Conservation (phyloP, 192 early-diverging fungal genomes). For the Coemansia sp. region DNA sequence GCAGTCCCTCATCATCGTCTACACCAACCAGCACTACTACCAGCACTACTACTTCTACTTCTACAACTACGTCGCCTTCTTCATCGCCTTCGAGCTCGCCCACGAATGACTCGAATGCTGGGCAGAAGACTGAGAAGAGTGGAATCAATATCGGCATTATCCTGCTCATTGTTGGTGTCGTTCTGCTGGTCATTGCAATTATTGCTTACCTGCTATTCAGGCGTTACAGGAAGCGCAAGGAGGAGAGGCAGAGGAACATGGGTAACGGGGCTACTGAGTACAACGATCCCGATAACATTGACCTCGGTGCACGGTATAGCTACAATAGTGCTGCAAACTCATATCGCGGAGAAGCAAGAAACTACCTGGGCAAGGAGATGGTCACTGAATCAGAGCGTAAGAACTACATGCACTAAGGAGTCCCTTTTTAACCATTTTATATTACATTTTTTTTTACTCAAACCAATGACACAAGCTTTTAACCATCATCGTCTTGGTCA, state of each 20-base stretch:
- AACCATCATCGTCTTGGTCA: constrained; percentile 36
- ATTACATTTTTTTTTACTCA: constrained; percentile 11
- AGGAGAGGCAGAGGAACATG: not conserved
- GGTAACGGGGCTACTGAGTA: not conserved
- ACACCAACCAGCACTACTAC: not conserved
- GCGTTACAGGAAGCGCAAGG: constrained; percentile 26
- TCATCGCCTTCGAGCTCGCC: not conserved
- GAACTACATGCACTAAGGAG: not conserved
- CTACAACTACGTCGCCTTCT: not conserved
- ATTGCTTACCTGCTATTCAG: constrained; percentile 24
- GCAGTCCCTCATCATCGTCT: not conserved
- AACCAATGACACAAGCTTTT: not conserved
- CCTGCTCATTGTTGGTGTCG: constrained; percentile 25
- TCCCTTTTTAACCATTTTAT: constrained; percentile 4
- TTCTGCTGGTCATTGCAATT: constrained; percentile 21
- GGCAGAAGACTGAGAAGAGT: constrained; percentile 12
- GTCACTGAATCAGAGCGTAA: too few species aligned
- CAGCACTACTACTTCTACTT: not conserved
- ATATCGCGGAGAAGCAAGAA: not conserved
- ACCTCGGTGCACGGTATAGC: not conserved
- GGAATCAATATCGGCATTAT: constrained; percentile 21
- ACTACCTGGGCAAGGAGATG: too few species aligned
- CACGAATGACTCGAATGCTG: not conserved
- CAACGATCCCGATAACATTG: not conserved
- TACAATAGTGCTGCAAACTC: not conserved